Evolutionary conservation across 805 yeast species (phyloP), one percentile per base, ranked within the genome.

Genomic region (Vanderwaltozyma verrucispora): DNA sequence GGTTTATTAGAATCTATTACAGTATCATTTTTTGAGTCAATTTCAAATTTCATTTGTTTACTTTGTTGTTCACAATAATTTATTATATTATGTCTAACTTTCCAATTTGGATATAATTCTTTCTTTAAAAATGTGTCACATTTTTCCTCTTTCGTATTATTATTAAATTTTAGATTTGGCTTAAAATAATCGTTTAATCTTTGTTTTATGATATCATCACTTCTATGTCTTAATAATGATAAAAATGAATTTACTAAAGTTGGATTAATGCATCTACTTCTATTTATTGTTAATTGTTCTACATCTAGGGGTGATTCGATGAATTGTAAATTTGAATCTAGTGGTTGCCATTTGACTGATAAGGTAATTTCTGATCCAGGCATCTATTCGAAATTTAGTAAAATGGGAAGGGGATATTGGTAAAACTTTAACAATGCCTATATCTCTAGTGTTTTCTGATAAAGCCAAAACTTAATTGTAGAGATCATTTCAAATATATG

Each of bases 41-140:
- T 43, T 23, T 64, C 68, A 2, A 35, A 18, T 32, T 57, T 50
- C 55, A 66, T 44, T 41, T 35, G 2, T 41, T 38, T 7, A 61
- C 53, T 44, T 63, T 21, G 67, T 2, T 40, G 20, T 6, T 57
- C 50, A 46, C 79, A 74, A 43, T 52, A 71, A n/a, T 53, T 49
- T 19, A 74, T 65, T 1, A 66, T 60, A 3, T 49, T 41, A 1
- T 54, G 36, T 39, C 79, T 55, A 18, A 60, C 54, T n/a, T 47
- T 44, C 79, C 79, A 74, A 29, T 65, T 65, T 7, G 70, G 69
- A 40, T 57, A 63, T n/a, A 74, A 37, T 25, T 67, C 62, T 2
- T 54, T 43, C 12, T 51, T 33, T 1, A 68, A 47, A 30, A 69
- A 62, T 6, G 51, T 53, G 17, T 50, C 32, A 45, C 77, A 73